A percentile compares a stretch with the other conserved stretches of the same genome.
These are phyloP conservation scores for Malassezia caprae DNA, from an alignment of 1,284 basidiomycete genomes.

Conservation along the genomic window DNA sequence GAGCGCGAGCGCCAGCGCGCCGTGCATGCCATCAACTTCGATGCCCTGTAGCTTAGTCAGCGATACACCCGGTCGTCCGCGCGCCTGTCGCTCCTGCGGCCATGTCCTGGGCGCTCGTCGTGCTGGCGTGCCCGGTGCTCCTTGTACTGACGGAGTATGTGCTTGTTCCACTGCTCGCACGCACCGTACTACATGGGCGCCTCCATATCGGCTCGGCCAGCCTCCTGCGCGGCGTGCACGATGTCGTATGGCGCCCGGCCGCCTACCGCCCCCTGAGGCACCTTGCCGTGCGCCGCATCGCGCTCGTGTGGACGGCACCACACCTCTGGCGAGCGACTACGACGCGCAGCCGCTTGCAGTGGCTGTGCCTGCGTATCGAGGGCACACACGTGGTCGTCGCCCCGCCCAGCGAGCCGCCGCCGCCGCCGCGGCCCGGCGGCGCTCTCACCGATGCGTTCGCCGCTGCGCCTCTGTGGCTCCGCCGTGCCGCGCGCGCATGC, in stretches of 20 bases:
- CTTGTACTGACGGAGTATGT: slow-evolving; percentile 1
- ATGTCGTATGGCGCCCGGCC: slow-evolving; percentile 1
- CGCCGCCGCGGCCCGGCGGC: background rate
- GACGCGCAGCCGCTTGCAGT: background rate
- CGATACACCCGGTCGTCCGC: background rate
- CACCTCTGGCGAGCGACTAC: background rate
- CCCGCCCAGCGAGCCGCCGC: background rate
- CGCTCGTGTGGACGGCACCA: background rate
- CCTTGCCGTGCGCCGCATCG: background rate
- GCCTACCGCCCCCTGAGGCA: background rate
- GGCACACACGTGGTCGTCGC: background rate
- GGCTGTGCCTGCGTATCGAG: slow-evolving; percentile 3
- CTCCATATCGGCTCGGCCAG: background rate
- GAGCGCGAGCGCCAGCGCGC: slow-evolving; percentile 74
- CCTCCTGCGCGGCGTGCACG: slow-evolving; percentile 7
- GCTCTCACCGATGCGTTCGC: background rate
- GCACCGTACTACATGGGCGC: slow-evolving; percentile 4
- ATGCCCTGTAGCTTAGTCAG: slow-evolving; percentile 59
- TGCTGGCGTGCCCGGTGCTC: background rate
- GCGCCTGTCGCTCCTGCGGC: background rate
- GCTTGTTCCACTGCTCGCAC: background rate
- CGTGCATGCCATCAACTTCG: slow-evolving; percentile 92
- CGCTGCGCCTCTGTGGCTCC: background rate
- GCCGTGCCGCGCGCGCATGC: background rate
- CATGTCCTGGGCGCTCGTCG: background rate